Percentiles rank a stretch among this genome's conserved stretches.
Evolutionary conservation across 1,139 yeast genomes (phyloP).

Genomic region (Saccharomycopsis crataegensis): DNA sequence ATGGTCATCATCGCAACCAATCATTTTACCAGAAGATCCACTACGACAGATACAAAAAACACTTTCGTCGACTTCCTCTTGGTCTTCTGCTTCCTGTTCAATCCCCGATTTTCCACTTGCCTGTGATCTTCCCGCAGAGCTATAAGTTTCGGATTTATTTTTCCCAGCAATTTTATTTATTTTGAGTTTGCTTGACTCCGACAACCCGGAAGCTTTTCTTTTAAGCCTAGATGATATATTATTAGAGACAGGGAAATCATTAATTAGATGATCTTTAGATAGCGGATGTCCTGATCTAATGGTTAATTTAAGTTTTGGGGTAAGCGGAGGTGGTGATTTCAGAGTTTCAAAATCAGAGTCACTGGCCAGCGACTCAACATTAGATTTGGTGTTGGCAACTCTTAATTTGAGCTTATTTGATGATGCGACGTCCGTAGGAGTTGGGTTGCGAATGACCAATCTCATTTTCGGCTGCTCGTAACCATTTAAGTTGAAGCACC

Average conservation of each 20-base stretch:
- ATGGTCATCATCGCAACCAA: conserved; percentile 16
- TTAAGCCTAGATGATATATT: too few relatives aligned
- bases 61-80: conserved; percentile 10
- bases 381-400: not conserved
- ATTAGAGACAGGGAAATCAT: too few relatives aligned
- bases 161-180: not conserved
- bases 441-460: conserved; percentile 10
- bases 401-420: conserved; percentile 4
- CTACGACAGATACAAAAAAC: conserved; percentile 17
- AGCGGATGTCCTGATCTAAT: not conserved
- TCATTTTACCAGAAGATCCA: conserved; percentile 18
- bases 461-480: conserved; percentile 3
- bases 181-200: too few relatives aligned
- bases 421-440: not conserved
- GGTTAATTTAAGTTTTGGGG: not conserved
- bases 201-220: too few relatives aligned
- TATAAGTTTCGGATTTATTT: not conserved
- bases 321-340: not conserved
- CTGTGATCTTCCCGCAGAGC: not conserved
- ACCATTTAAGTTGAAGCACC: conserved; percentile 1
- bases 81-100: not conserved
- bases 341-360: not conserved
- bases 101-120: not conserved
- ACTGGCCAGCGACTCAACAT: not conserved
- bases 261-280: not conserved